Evolutionary conservation across 768 basidiomycete species (phyloP).

Genomic region (Terana coerulea): DNA sequence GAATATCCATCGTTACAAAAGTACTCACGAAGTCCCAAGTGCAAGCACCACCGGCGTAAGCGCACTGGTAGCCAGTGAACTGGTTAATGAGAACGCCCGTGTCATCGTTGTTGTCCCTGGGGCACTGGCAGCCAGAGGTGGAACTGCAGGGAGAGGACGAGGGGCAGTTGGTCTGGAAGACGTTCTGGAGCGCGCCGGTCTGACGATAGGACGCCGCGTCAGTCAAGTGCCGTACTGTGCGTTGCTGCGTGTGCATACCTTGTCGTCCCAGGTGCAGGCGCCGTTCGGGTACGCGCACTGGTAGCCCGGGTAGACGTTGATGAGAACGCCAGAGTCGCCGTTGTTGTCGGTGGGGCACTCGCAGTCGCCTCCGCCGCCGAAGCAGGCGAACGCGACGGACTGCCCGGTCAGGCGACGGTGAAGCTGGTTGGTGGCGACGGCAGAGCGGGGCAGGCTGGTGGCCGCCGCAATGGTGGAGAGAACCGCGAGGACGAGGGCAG

Average conservation of each 20-base stretch:
- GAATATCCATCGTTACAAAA: background rate
- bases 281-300: slow-evolving; percentile 15
- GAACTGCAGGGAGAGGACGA: slow-evolving; percentile 14
- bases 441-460: background rate
- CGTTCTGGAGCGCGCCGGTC: slow-evolving; percentile 15
- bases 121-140: slow-evolving; percentile 14
- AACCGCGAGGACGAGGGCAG: background rate
- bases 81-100: slow-evolving; percentile 20
- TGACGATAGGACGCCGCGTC: background rate
- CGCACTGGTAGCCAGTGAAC: slow-evolving; percentile 22
- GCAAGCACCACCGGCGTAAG: slow-evolving; percentile 17
- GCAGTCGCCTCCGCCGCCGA: slow-evolving; percentile 13
- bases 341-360: slow-evolving; percentile 16
- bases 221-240: background rate
- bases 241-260: background rate
- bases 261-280: slow-evolving; percentile 19
- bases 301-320: slow-evolving; percentile 17
- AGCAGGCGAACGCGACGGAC: slow-evolving; percentile 7
- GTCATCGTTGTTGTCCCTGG: slow-evolving; percentile 12
- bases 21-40: slow-evolving; percentile 16
- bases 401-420: slow-evolving; percentile 8
- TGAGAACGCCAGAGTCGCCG: slow-evolving; percentile 13
- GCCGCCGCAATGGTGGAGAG: background rate
- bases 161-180: slow-evolving; percentile 17
- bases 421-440: background rate